Percentiles rank a stretch among this genome's conserved stretches.
phyloP scores from a whole-genome alignment of 2,329 filamentous ascomycete genomes.

The Tolypocladium amazonense region DNA sequence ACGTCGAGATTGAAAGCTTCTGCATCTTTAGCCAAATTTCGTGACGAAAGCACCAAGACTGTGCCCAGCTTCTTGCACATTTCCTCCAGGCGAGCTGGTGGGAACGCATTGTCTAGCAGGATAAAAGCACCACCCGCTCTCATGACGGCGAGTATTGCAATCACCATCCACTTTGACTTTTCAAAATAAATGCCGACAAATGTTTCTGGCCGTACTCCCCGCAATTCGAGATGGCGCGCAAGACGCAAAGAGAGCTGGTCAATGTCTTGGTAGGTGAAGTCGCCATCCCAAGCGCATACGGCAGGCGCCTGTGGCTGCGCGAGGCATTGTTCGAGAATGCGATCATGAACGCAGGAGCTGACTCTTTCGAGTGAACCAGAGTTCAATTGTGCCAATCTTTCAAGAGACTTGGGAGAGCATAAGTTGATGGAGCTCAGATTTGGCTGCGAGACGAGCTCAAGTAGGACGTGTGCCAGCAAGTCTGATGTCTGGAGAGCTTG shows the following conservation, averaged over 20 bases:
- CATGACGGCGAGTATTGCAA: conserved; percentile 19
- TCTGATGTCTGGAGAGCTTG: not conserved
- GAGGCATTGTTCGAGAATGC: conserved; percentile 14
- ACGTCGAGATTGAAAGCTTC: not conserved
- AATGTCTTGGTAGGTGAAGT: conserved; percentile 17
- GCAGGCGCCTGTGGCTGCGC: conserved; percentile 12
- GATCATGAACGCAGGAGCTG: conserved; percentile 11
- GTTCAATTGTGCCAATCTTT: not conserved
- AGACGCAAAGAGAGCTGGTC: conserved; percentile 12
- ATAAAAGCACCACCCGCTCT: conserved; percentile 23
- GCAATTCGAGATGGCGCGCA: conserved; percentile 8
- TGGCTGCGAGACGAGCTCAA: not conserved
- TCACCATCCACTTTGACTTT: conserved; percentile 19
- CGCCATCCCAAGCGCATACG: conserved; percentile 19
- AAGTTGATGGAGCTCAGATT: not conserved
- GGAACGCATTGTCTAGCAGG: conserved; percentile 13
- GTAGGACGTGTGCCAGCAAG: not conserved
- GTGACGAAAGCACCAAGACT: not conserved
- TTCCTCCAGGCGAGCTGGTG: not conserved
- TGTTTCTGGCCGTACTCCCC: conserved; percentile 13
- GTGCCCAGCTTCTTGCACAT: conserved; percentile 2
- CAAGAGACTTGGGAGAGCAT: not conserved
- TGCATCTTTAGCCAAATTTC: not conserved
- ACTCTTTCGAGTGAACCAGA: not conserved
- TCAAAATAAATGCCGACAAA: conserved; percentile 20